Conservation (phyloP, 148 eudicot species). For the Suaeda aralocaspica region DNA sequence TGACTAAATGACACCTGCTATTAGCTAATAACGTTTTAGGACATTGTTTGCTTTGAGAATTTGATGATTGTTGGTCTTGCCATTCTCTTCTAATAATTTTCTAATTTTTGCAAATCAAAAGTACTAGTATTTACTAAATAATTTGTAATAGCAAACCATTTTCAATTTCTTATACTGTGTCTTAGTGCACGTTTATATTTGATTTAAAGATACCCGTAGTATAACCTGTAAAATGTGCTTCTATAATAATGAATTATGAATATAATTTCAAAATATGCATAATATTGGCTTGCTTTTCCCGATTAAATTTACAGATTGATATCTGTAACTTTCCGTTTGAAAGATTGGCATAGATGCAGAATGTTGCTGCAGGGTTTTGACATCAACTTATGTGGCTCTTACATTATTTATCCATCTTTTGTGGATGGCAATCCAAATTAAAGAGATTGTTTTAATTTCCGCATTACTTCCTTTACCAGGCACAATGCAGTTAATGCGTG, state of each 20-base stretch:
- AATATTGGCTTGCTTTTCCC: not conserved
- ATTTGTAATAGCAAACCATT: too few relatives aligned
- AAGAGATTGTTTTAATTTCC: not conserved
- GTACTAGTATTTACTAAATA: too few relatives aligned
- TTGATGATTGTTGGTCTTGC: not conserved
- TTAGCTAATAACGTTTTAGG: not conserved
- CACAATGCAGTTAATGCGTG: slow-evolving; percentile 87
- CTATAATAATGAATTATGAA: too few relatives aligned
- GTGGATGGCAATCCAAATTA: not conserved
- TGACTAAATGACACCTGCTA: not conserved
- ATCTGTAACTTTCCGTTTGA: not conserved
- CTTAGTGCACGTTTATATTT: too few relatives aligned
- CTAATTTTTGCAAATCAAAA: slow-evolving; percentile 7
- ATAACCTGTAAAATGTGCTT: too few relatives aligned
- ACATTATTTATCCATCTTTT: not conserved
- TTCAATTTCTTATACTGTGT: too few relatives aligned
- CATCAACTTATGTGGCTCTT: not conserved
- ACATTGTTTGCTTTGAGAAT: not conserved
- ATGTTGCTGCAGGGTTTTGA: not conserved
- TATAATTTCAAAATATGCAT: not conserved
- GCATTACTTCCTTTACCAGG: slow-evolving; percentile 36
- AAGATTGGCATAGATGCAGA: not conserved
- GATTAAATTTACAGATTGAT: not conserved
- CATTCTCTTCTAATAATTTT: not conserved
- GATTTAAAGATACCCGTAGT: too few relatives aligned